phyloP scores from a whole-genome alignment of 306 rosid species.

The Prunus armeniaca region DNA sequence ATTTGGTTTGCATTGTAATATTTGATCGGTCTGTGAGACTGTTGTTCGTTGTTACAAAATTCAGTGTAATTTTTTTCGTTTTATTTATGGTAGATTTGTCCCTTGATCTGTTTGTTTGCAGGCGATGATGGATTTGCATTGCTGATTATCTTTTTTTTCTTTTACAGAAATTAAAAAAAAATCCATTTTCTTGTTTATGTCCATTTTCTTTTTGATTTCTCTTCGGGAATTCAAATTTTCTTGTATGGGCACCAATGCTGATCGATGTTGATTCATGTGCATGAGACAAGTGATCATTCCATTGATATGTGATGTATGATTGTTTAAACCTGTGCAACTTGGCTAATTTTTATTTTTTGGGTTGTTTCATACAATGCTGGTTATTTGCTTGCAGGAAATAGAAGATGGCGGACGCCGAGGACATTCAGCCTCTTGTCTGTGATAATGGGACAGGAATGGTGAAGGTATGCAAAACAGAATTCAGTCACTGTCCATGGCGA shows the following conservation, averaged over 20 bases:
- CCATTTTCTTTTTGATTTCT: neutral
- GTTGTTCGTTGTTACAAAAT: neutral
- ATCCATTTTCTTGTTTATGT: neutral
- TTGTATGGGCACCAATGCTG: neutral
- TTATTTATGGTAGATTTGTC: neutral
- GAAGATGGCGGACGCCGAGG: conserved; percentile 36
- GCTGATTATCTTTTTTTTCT: neutral
- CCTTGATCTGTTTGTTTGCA: conserved; percentile 6
- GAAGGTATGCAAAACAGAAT: conserved; percentile 20
- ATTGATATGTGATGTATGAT: neutral
- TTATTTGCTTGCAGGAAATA: conserved; percentile 16
- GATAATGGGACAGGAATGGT: conserved; percentile 46
- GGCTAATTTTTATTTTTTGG: neutral
- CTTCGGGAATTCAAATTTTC: neutral
- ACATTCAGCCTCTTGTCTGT: conserved; percentile 40
- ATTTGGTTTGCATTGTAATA: neutral
- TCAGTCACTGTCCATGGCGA: neutral
- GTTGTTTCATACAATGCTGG: neutral
- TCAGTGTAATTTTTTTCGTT: neutral
- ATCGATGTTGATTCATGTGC: neutral
- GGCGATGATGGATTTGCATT: neutral
- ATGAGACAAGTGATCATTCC: neutral
- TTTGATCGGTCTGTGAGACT: neutral
- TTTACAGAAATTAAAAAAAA: neutral
- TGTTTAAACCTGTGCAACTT: neutral